Conservation (phyloP, 441 rosid species). For the Dalechampia spathulata region DNA sequence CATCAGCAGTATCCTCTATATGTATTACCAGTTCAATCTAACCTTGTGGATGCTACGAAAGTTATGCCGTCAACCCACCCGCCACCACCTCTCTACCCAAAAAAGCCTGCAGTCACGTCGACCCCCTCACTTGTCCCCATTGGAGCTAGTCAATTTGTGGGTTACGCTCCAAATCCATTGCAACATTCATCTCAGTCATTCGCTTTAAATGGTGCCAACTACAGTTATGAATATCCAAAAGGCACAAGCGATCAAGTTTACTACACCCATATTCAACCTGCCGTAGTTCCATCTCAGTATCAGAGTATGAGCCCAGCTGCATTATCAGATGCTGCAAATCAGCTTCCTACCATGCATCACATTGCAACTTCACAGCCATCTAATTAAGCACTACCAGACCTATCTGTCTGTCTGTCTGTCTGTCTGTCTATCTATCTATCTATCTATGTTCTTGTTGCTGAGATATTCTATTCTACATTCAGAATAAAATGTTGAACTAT, state of each 20-base stretch:
- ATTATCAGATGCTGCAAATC: conserved; percentile 55
- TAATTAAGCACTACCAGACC: no score
- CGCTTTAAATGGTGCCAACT: conserved; percentile 31
- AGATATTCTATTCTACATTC: no score
- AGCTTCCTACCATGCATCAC: conserved; percentile 45
- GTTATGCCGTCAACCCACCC: no score
- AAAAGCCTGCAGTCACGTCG: conserved; percentile 30
- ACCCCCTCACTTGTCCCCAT: conserved; percentile 48
- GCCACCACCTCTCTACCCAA: conserved; percentile 37
- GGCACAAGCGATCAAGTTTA: conserved; percentile 39
- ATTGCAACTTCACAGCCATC: conserved; percentile 58
- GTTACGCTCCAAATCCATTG: conserved; percentile 63
- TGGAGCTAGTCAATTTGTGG: conserved; percentile 40
- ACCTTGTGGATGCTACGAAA: conserved; percentile 38
- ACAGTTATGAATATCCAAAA: conserved; percentile 48
- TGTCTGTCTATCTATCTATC: no score
- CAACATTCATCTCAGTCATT: conserved; percentile 56
- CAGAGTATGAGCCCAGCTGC: conserved; percentile 64
- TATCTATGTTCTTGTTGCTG: no score
- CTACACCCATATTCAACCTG: conserved; percentile 45
- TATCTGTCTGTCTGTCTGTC: no score
- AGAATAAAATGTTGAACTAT: no score
- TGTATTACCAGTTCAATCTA: conserved; percentile 50
- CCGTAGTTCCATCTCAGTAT: conserved; percentile 53
- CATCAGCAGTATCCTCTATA: conserved; percentile 69